These are phyloP conservation scores for Millerozyma acaciae DNA, from an alignment of 805 yeast genomes.

Conservation along the genomic window DNA sequence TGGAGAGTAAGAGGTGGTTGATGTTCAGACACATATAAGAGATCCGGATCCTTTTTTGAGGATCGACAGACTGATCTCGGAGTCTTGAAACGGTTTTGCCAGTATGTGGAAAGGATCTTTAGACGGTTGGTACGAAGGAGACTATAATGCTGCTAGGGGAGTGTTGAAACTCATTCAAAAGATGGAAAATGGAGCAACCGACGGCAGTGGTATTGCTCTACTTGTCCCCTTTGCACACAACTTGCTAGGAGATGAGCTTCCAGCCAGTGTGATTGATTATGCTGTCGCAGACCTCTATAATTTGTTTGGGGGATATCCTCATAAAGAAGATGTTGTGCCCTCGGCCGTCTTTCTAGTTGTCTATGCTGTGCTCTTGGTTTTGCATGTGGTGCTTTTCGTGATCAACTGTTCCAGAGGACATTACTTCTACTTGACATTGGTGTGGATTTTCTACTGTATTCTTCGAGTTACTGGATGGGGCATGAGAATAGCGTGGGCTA, in stretches of 20 bases:
- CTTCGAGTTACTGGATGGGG: slow-evolving; percentile 57
- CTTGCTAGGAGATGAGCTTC: slow-evolving; percentile 34
- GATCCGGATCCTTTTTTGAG: too few species aligned
- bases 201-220: slow-evolving; percentile 26
- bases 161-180: slow-evolving; percentile 24
- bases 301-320: slow-evolving; percentile 62
- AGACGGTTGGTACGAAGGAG: slow-evolving; percentile 12
- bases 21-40: too few species aligned
- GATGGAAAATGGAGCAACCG: slow-evolving; percentile 28
- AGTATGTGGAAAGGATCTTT: neutral
- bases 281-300: slow-evolving; percentile 40
- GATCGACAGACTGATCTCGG: too few species aligned
- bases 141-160: slow-evolving; percentile 28
- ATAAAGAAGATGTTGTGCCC: slow-evolving; percentile 52
- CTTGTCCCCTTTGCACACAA: slow-evolving; percentile 25
- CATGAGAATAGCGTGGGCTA: slow-evolving; percentile 58
- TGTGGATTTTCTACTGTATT: slow-evolving; percentile 50
- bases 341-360: slow-evolving; percentile 52
- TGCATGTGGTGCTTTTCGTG: slow-evolving; percentile 44
- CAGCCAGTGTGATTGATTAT: slow-evolving; percentile 33
- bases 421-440: slow-evolving; percentile 51
- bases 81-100: too few species aligned
- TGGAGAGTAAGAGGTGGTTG: too few species aligned
- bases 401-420: slow-evolving; percentile 55
- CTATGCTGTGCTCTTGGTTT: slow-evolving; percentile 44